Evolutionary conservation across 2,329 filamentous ascomycete genomes (phyloP), one percentile per base, ranked within the genome.

Genomic region (Chlorencoelia australis): DNA sequence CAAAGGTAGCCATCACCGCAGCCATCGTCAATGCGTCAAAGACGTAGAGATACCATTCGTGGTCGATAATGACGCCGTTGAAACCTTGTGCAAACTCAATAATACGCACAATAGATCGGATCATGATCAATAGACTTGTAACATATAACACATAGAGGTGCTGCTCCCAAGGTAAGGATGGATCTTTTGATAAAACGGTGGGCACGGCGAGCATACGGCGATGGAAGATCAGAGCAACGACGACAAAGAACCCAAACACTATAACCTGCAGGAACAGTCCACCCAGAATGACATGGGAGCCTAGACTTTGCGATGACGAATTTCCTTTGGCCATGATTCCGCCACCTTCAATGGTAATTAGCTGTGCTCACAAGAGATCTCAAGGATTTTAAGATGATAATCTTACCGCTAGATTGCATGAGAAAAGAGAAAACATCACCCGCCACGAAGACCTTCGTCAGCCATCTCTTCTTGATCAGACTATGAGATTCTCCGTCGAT

Each of bases 161-260:
- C 31, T 53, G 58, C 10, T 36, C 21, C 44, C 46, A 46, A 11
- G 33, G 30, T 10, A 31, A 32, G 7, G 21, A 21, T 9, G 27
- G 11, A 15, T 17, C n/a, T 14, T 13, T 2, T 22, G 31, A 34
- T 27, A 26, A 5, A 4, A 4, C 5, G 9, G 40, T 39, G n/a
- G 36, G 35, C 16, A 18, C 18, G 7, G 25, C 21, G 25, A 4
- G n/a, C 19, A 40, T 17, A 4, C 36, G 28, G 5, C 11, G 16
- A 25, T 42, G 33, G 36, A 45, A 45, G 24, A 37, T 10, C 3
- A 32, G 10, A 5, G 40, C 40, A 15, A 33, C 29, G 17, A 45
- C 4, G n/a, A 70, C 50, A 43, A 72, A 71, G 33, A 68, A 56
- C 16, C 57, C 54, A 41, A 71, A 72, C 39, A 67, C 62, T 4